Conservation (phyloP, 371 early-diverging fungal species). For the Mortierella sp. region DNA sequence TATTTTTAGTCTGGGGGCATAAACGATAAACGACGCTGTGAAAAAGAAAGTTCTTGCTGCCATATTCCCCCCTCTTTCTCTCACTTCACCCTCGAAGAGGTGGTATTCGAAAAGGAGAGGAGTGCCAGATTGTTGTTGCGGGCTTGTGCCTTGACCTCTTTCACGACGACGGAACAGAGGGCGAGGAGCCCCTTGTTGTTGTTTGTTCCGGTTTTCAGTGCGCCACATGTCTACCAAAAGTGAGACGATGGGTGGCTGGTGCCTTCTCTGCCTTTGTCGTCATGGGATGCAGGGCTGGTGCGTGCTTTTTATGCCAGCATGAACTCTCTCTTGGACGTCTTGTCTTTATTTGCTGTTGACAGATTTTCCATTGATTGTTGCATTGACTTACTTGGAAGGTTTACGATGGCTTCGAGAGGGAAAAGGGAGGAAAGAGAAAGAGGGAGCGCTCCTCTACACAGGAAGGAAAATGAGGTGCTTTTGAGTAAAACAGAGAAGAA, state of each 20-base stretch:
- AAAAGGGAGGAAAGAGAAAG: no score
- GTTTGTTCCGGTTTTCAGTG: neutral
- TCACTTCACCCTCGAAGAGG: neutral
- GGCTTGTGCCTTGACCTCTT: neutral
- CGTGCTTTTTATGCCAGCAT: neutral
- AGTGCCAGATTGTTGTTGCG: neutral
- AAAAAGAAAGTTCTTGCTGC: neutral
- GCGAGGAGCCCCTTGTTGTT: neutral
- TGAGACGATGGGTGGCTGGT: neutral
- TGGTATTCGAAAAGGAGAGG: neutral
- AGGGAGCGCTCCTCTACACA: no score
- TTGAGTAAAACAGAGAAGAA: no score
- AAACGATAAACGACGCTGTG: neutral
- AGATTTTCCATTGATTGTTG: neutral
- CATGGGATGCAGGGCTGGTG: neutral
- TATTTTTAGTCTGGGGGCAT: neutral
- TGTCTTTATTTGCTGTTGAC: neutral
- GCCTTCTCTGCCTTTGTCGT: neutral
- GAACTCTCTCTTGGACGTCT: neutral
- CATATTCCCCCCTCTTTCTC: neutral
- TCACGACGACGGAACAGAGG: neutral
- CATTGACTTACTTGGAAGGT: neutral
- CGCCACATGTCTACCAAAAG: no score
- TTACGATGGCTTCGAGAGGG: neutral
- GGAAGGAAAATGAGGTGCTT: neutral